phyloP scores from a whole-genome alignment of 345 rosid genomes.

The Acer yangbiense region DNA sequence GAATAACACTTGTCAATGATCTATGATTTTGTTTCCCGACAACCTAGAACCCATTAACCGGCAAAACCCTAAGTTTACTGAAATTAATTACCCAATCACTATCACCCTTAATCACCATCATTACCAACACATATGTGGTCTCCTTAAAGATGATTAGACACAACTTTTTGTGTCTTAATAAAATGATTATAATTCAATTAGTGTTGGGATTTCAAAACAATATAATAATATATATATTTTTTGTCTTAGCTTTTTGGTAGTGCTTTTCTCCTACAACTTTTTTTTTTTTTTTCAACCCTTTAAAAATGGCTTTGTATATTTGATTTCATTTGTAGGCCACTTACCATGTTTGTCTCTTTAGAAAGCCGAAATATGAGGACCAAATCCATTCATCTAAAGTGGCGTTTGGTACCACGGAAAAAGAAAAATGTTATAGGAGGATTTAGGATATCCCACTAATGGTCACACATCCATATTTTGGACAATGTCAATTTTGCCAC shows the following conservation, averaged over 20 bases:
- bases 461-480: too few species aligned
- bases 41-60: constrained; percentile 18
- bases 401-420: constrained; percentile 31
- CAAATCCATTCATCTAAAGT: constrained; percentile 22
- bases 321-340: constrained; percentile 52
- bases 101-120: constrained; percentile 31
- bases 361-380: constrained; percentile 45
- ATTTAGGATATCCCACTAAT: not conserved
- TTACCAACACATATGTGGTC: constrained; percentile 30
- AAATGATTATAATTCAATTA: constrained; percentile 18
- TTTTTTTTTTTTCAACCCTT: constrained; percentile 22
- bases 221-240: not conserved
- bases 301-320: constrained; percentile 9
- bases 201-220: constrained; percentile 26
- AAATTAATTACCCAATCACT: constrained; percentile 22
- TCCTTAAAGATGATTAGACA: constrained; percentile 31
- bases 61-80: not conserved
- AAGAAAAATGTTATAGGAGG: constrained; percentile 5
- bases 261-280: constrained; percentile 27
- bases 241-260: constrained; percentile 20
- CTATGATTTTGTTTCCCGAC: constrained; percentile 19
- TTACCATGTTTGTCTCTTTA: constrained; percentile 48
- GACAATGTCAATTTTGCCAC: too few species aligned
- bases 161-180: constrained; percentile 8
- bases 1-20: too few species aligned